Base-by-base conservation (phyloP, 1,284 basidiomycete species). In the Ceratorhiza oryzae-sativae region DNA sequence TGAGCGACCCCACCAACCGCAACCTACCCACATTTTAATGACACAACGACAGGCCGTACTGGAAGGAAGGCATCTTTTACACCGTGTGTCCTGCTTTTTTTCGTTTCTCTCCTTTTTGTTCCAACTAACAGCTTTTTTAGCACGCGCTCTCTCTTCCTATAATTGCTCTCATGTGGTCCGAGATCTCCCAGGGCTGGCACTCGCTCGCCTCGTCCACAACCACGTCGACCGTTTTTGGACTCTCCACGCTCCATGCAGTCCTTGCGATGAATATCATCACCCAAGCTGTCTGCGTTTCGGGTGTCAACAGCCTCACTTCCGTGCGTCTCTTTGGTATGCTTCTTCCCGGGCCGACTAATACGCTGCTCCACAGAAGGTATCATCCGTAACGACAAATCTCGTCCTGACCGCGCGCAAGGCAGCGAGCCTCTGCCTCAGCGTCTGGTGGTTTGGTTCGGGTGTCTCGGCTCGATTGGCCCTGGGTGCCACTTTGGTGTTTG, bases 61-160 rank as follows among this genome's bases (percentile, higher is more conserved):
- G 94, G 94, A 87, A 87, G 76, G 94, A 96, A 80, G 90, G 88
- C 4, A 84, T 96, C 1, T 96, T 97, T 79, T 97, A 95, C 77
- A 90, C 88, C 42, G 90, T 90, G 77, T 68, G 82, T 73, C 3
- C 12, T 8, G 13, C 32, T 23, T 10, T 23, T 23, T 30, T 34
- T 10, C 53, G 23, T 25, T 60, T 8, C 20, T 9, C n/a, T n/a
- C n/a, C n/a, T n/a, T n/a, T n/a, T n/a, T n/a, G n/a, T n/a, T n/a
- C n/a, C n/a, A n/a, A n/a, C n/a, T 42, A 45, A 65, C 18, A 23
- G 2, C 13, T 30, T 49, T 34, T n/a, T 18, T 39, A 76, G 75
- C 74, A 76, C 49, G 60, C 68, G 0, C 55, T 76, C 20, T 72
- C 74, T 1, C 20, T 75, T 3, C 75, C 75, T 9, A 60, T 75